phyloP scores from a whole-genome alignment of 2,329 filamentous ascomycete genomes.

The Pezicula neosporulosa region DNA sequence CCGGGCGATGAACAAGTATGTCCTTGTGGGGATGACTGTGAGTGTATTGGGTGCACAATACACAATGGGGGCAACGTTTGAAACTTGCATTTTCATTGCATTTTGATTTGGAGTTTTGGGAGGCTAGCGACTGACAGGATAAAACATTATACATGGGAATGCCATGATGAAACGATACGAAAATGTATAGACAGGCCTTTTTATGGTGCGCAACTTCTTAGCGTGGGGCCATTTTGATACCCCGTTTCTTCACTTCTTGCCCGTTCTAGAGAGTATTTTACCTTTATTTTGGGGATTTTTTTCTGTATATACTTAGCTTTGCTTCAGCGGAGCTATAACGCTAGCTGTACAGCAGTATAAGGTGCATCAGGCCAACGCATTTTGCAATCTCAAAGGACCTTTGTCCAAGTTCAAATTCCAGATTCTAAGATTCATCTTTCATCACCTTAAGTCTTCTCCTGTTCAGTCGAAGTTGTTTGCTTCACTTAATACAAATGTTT shows the following conservation, averaged over 20 bases:
- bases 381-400: too few relatives aligned
- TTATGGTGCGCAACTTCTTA: background rate
- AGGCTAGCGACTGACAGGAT: background rate
- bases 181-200: background rate
- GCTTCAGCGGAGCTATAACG: background rate
- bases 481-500: too few relatives aligned
- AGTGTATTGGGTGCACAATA: constrained; percentile 54
- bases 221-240: background rate
- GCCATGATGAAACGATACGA: background rate
- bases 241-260: too few relatives aligned
- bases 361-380: too few relatives aligned
- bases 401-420: too few relatives aligned
- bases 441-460: too few relatives aligned
- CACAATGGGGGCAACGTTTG: constrained; percentile 29
- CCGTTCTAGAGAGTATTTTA: too few relatives aligned
- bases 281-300: too few relatives aligned
- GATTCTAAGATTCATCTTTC: too few relatives aligned
- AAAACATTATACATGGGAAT: background rate
- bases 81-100: background rate
- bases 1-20: constrained; percentile 44
- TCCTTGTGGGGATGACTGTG: constrained; percentile 55
- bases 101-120: background rate
- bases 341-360: background rate
- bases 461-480: too few relatives aligned
- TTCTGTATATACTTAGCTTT: too few relatives aligned